Evolutionary conservation across 352 stramenopile genomes (phyloP), one percentile per base, ranked within the genome.

Genomic region (Pythium myriotylum): DNA sequence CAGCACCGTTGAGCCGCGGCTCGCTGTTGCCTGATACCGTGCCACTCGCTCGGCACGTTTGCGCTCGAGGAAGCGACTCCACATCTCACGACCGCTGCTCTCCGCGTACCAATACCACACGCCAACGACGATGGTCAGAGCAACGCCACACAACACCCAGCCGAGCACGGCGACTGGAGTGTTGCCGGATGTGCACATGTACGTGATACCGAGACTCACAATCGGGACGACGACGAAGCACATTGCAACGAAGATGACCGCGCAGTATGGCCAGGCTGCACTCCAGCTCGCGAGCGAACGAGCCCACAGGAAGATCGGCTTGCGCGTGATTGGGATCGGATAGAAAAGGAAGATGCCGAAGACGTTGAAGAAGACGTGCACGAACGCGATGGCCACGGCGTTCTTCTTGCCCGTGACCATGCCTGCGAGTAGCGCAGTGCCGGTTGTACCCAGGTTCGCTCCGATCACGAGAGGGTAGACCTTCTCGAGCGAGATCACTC

Each of bases 331-430:
- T 17, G 84, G 81, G 57, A 94, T 69, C 14, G 85, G 84, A 59
- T 94, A 96, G 70, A 84, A 96, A 22, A 94, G 79, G 19, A 92
- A 48, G 54, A 92, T 70, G 56, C 84, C 83, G 51, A 74, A 79
- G 26, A 93, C 64, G 68, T 93, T 95, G 76, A 95, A 93, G 57
- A 88, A 86, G 32, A 92, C 74, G 63, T 95, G 86, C 16, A 70
- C 73, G 26, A 94, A 67, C 26, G 84, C 84, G 41, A 94, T 74
- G 54, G 89, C 76, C 37, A 92, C 70, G 17, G 82, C 65, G 39
- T 83, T 62, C 8, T 71, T 47, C 35, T 74, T 81, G 37, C 71
- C 72, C 47, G 77, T 80, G 20, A 94, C 81, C 51, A 93, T 49
- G 26, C 81, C 66, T 39, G 86, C 81, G 39, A 94, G 53, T 17